Evolutionary conservation across 371 early-diverging fungal genomes (phyloP).

Genomic region (Umbelopsis sp.): DNA sequence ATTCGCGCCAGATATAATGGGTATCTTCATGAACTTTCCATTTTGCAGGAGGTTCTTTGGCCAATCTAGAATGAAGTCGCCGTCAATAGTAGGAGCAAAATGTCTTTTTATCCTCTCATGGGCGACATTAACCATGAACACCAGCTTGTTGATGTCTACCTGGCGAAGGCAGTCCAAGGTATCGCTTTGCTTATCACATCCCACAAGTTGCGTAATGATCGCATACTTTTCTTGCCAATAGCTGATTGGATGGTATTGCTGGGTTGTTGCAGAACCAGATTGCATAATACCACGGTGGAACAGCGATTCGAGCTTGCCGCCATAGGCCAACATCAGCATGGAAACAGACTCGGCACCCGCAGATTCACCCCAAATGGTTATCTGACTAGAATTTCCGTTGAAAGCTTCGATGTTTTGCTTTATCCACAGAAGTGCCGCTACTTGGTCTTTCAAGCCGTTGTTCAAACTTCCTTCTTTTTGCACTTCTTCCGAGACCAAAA

Average conservation of each 20-base stretch:
- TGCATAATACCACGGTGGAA: conserved; percentile 14
- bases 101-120: not conserved
- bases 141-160: conserved; percentile 5
- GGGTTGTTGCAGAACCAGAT: conserved; percentile 14
- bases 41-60: not conserved
- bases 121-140: not conserved
- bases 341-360: conserved; percentile 33
- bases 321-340: conserved; percentile 11
- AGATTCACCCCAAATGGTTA: conserved; percentile 45
- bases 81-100: conserved; percentile 11
- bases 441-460: conserved; percentile 40
- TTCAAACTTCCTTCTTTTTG: conserved; percentile 30
- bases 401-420: conserved; percentile 26
- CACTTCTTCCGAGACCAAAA: conserved; percentile 23
- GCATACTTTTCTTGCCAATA: conserved; percentile 4
- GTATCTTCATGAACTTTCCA: conserved; percentile 3
- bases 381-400: conserved; percentile 28
- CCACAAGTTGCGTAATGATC: not conserved
- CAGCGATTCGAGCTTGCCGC: conserved; percentile 9
- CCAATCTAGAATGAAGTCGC: conserved; percentile 12
- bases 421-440: conserved; percentile 24
- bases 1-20: conserved; percentile 17
- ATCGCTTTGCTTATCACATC: not conserved
- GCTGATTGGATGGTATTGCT: conserved; percentile 13
- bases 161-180: conserved; percentile 1